phyloP scores from a whole-genome alignment of 257 asterid species.

The Phtheirospermum japonicum region DNA sequence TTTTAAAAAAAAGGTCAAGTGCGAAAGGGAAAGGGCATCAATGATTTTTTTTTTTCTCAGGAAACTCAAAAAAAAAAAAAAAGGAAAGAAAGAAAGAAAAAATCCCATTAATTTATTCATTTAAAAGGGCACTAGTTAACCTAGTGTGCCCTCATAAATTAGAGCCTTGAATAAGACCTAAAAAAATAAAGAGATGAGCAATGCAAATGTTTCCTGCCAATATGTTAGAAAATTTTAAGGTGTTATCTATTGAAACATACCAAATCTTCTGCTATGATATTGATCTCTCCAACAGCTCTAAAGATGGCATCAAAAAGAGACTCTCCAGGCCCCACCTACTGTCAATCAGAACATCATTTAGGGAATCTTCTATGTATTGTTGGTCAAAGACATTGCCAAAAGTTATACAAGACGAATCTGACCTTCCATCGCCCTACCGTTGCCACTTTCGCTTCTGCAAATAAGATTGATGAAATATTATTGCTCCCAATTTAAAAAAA shows the following conservation, averaged over 20 bases:
- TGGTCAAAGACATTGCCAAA: conserved; percentile 22
- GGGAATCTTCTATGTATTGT: conserved; percentile 24
- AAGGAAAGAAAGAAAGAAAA: background rate
- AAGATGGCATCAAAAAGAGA: conserved; percentile 79
- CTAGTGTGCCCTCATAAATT: background rate
- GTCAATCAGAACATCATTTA: conserved; percentile 39
- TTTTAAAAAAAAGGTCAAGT: conserved; percentile 16
- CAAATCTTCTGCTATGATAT: conserved; percentile 95
- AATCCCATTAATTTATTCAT: conserved; percentile 1
- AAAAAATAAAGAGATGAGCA: background rate
- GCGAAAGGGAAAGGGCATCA: background rate
- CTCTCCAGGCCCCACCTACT: conserved; percentile 93
- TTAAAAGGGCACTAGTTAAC: background rate
- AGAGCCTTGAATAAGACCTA: conserved; percentile 2
- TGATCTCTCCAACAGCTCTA: conserved; percentile 74
- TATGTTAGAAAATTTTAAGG: conserved; percentile 6
- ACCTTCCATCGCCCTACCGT: conserved; percentile 92
- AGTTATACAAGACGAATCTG: conserved; percentile 26
- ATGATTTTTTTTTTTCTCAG: background rate
- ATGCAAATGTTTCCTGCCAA: background rate
- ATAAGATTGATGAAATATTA: conserved; percentile 25
- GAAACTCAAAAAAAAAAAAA: background rate
- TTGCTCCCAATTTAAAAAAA: conserved; percentile 13
- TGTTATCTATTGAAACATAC: conserved; percentile 39
- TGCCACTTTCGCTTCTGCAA: conserved; percentile 87